Evolutionary conservation across 2,329 filamentous ascomycete species (phyloP), one percentile per base, ranked within the genome.

Genomic region (Akanthomyces muscarius): DNA sequence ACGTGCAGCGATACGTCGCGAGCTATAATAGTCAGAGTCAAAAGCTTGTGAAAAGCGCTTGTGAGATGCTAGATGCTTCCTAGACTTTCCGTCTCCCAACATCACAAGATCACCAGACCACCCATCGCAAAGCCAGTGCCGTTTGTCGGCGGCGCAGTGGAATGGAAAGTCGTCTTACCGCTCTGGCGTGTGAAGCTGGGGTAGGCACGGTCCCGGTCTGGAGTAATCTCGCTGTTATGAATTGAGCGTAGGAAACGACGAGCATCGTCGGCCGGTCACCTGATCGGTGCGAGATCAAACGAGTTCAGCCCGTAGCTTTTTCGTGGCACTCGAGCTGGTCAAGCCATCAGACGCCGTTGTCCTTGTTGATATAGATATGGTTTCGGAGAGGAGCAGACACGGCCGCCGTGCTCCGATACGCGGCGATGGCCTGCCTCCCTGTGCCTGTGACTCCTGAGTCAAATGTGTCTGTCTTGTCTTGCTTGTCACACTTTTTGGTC

Each of bases 251-350:
- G 2, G 38, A 14, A 48, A 44, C n/a, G n/a, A 60, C 16, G 51
- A 38, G n/a, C 50, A 25, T 52, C 36, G 48, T 44, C 47, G 59
- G 50, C 59, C 59, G 59, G 59, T 61, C 59, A 61, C 50, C 59
- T 61, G 59, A 61, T 61, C 59, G 59, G 59, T 61, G 48, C 33
- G 38, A 60, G 55, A 23, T 21, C 33, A 42, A 10, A 30, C 56
- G 53, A 41, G n/a, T 23, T 51, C 44, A 21, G 44, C 21, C 44
- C n/a, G 44, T 47, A 47, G 16, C 6, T 23, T 47, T 47, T 28
- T 51, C 14, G 48, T 33, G 14, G 30, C 8, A 8, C 33, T 36
- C 33, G 33, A 36, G 33, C 33, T 36, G 33, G 33, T 36, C 33
- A 36, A 18, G 33, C 33, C 13, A 47, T 25, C 45, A 13, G 21